Percentiles rank a stretch among this genome's conserved stretches.
These are phyloP conservation scores for Fragilariopsis cylindrus DNA, from an alignment of 108 stramenopile genomes.

Conservation along the genomic window DNA sequence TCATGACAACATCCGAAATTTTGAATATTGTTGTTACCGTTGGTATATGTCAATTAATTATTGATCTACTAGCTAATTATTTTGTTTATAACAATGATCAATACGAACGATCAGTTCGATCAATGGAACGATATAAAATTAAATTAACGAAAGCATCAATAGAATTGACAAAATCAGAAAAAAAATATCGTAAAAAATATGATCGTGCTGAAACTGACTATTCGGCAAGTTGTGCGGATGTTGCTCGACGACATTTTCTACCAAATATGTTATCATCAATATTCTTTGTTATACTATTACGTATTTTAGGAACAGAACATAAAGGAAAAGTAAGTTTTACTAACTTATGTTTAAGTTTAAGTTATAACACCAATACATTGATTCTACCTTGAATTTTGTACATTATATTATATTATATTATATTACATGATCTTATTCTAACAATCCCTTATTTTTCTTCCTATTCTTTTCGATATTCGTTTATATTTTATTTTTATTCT, in stretches of 20 bases:
- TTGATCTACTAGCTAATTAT: slow-evolving; percentile 55
- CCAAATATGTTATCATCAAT: slow-evolving; percentile 54
- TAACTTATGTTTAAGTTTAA: slow-evolving; percentile 17
- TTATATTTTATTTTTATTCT: background rate
- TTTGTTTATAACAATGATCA: slow-evolving; percentile 55
- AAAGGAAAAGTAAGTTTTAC: slow-evolving; percentile 46
- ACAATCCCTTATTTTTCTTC: background rate
- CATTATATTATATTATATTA: too few relatives aligned
- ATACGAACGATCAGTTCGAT: slow-evolving; percentile 49
- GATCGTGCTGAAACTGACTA: slow-evolving; percentile 65
- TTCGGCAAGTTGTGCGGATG: slow-evolving; percentile 40
- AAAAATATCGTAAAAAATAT: slow-evolving; percentile 41
- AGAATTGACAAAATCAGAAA: slow-evolving; percentile 22
- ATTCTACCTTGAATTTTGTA: too few relatives aligned
- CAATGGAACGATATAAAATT: slow-evolving; percentile 56
- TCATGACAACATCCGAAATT: slow-evolving; percentile 75
- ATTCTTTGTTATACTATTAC: slow-evolving; percentile 69
- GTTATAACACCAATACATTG: too few relatives aligned
- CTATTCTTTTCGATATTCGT: background rate
- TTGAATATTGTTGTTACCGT: slow-evolving; percentile 62
- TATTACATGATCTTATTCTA: too few relatives aligned
- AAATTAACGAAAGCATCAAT: slow-evolving; percentile 47
- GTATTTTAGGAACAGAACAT: slow-evolving; percentile 73
- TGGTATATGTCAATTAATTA: slow-evolving; percentile 50
- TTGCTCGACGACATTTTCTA: slow-evolving; percentile 54